Evolutionary conservation across 805 yeast genomes (phyloP).

Genomic region (Saccharomyces cerevisiae): DNA sequence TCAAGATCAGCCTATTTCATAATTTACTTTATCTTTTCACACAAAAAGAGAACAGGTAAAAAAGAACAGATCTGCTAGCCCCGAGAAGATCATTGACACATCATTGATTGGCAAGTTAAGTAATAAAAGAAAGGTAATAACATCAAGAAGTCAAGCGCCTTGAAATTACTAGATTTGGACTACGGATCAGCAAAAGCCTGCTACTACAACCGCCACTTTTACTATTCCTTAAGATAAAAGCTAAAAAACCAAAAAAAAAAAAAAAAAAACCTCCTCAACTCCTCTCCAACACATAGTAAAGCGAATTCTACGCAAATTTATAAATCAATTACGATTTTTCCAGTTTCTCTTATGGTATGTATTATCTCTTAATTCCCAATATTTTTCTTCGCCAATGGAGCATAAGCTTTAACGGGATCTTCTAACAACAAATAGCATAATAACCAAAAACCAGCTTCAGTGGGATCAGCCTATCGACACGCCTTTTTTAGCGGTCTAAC

Average conservation of each 20-base stretch:
- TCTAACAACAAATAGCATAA: not conserved
- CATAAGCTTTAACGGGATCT: not conserved
- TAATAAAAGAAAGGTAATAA: not conserved
- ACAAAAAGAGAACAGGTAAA: not conserved
- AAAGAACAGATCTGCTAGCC: not conserved
- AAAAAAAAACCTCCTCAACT: not conserved
- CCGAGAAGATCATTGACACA: not conserved
- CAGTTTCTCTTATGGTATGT: not conserved
- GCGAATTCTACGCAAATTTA: not conserved
- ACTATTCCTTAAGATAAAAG: not conserved
- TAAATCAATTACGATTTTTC: not conserved
- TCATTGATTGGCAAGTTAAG: not conserved
- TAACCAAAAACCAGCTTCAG: not conserved
- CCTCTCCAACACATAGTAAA: not conserved
- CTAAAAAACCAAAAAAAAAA: not conserved
- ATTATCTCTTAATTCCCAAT: not conserved
- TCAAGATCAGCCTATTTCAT: not conserved
- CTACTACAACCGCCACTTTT: not conserved
- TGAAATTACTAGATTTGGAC: not conserved
- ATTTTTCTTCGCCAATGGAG: not conserved
- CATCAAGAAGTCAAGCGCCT: not conserved
- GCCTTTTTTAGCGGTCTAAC: not conserved
- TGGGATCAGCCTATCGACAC: not conserved
- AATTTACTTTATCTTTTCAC: not conserved
- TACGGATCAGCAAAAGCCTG: not conserved